These are phyloP conservation scores for Skeletonema grethae DNA, from an alignment of 108 stramenopile species.

Conservation along the genomic window DNA sequence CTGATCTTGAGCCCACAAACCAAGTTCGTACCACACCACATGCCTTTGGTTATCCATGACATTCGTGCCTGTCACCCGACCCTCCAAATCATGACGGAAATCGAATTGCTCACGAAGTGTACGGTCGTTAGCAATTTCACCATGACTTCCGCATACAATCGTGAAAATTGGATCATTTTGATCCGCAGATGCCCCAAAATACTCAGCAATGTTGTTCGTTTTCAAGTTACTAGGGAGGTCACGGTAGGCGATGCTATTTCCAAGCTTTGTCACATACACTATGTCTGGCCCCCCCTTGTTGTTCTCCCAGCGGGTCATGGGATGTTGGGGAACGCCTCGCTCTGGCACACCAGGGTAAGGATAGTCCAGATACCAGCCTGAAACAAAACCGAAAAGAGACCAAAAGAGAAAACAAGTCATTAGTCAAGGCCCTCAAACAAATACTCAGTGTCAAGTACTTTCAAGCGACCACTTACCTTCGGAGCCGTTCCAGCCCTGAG, in stretches of 20 bases:
- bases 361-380: constrained; percentile 47
- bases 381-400: neutral
- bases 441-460: neutral
- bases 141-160: constrained; percentile 58
- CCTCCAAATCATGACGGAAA: constrained; percentile 16
- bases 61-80: neutral
- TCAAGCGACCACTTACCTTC: neutral
- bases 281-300: constrained; percentile 20
- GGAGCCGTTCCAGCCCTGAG: constrained; percentile 25
- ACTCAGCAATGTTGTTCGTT: constrained; percentile 20
- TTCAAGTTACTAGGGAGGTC: constrained; percentile 30
- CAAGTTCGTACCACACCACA: constrained; percentile 49
- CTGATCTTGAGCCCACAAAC: constrained; percentile 53
- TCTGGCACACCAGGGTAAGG: constrained; percentile 28
- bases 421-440: neutral
- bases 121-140: constrained; percentile 66
- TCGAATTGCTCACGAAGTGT: constrained; percentile 31
- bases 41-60: constrained; percentile 32
- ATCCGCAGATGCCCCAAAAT: constrained; percentile 18
- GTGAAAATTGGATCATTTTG: constrained; percentile 6
- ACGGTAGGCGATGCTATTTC: constrained; percentile 18
- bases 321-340: constrained; percentile 37
- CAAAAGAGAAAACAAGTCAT: neutral
- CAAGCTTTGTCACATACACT: constrained; percentile 34
- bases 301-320: constrained; percentile 47